Conservation (phyloP, 352 stramenopile genomes). For the Pythium plurisporium region DNA sequence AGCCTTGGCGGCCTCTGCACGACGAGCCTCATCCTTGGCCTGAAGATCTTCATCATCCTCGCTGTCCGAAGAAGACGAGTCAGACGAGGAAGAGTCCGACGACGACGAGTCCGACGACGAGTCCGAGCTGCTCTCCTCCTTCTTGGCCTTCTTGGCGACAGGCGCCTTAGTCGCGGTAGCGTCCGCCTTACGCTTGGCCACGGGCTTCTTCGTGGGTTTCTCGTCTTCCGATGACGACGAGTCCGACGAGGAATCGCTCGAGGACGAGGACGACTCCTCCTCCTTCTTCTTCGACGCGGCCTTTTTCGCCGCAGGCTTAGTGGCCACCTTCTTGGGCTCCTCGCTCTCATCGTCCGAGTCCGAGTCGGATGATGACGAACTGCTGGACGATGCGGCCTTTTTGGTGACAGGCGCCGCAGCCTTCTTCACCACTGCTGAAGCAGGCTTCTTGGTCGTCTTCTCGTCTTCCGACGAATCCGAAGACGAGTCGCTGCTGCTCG, state of each 20-base stretch:
- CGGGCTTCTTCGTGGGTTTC: conserved; percentile 16
- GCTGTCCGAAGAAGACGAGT: conserved; percentile 46
- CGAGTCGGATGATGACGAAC: conserved; percentile 33
- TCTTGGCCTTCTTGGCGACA: conserved; percentile 22
- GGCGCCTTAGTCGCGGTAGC: not conserved
- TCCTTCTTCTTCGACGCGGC: conserved; percentile 21
- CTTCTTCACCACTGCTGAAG: conserved; percentile 20
- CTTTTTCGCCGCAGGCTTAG: conserved; percentile 28
- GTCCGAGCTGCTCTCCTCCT: conserved; percentile 30
- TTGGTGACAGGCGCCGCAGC: not conserved
- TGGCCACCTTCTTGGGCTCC: conserved; percentile 28
- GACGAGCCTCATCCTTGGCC: conserved; percentile 76
- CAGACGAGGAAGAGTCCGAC: conserved; percentile 36
- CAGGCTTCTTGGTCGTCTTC: conserved; percentile 29
- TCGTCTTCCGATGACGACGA: conserved; percentile 19
- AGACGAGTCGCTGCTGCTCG: conserved; percentile 15
- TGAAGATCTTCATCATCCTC: conserved; percentile 45
- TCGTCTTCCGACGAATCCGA: conserved; percentile 28
- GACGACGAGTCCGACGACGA: conserved; percentile 30
- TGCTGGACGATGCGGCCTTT: conserved; percentile 13
- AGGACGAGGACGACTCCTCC: conserved; percentile 28
- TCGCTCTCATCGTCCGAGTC: conserved; percentile 52
- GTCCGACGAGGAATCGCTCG: conserved; percentile 21
- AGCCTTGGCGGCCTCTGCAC: conserved; percentile 77
- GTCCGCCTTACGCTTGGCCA: conserved; percentile 24